phyloP scores from a whole-genome alignment of 2,329 filamentous ascomycete genomes.

The Claviceps monticola region DNA sequence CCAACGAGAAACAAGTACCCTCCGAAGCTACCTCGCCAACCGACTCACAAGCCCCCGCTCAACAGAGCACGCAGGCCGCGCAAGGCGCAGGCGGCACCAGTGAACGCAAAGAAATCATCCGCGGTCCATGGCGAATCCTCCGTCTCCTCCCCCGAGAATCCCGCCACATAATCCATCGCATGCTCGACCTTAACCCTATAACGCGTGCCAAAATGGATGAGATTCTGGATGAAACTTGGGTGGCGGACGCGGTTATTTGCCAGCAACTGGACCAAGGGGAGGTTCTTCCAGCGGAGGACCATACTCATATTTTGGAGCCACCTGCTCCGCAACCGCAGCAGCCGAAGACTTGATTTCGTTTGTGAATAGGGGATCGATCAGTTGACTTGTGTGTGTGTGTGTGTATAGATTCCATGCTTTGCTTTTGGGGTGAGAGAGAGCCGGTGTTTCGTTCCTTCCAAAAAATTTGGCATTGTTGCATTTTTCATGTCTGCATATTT shows the following conservation, averaged over 20 bases:
- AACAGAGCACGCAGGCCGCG: too few species aligned
- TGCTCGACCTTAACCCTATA: constrained; percentile 80
- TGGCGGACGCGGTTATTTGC: constrained; percentile 74
- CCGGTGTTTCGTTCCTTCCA: neutral
- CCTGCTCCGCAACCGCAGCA: constrained; percentile 30
- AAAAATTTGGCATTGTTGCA: neutral
- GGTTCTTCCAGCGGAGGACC: constrained; percentile 59
- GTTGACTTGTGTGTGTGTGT: too few species aligned
- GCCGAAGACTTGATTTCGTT: constrained; percentile 8
- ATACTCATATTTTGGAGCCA: constrained; percentile 76
- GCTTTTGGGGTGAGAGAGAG: neutral
- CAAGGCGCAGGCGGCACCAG: constrained; percentile 8
- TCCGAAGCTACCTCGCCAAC: constrained; percentile 4
- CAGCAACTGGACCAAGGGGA: constrained; percentile 58
- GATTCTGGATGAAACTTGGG: constrained; percentile 79
- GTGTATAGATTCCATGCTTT: too few species aligned
- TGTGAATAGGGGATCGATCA: too few species aligned
- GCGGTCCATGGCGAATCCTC: constrained; percentile 82
- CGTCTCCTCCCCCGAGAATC: constrained; percentile 80
- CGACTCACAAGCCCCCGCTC: constrained; percentile 5
- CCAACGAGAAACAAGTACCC: neutral
- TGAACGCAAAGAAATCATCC: constrained; percentile 64
- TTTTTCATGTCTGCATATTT: neutral
- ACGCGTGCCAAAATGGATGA: constrained; percentile 75
- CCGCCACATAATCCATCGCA: constrained; percentile 75